phyloP scores from a whole-genome alignment of 108 stramenopile species.

The Cyclotella baltica region DNA sequence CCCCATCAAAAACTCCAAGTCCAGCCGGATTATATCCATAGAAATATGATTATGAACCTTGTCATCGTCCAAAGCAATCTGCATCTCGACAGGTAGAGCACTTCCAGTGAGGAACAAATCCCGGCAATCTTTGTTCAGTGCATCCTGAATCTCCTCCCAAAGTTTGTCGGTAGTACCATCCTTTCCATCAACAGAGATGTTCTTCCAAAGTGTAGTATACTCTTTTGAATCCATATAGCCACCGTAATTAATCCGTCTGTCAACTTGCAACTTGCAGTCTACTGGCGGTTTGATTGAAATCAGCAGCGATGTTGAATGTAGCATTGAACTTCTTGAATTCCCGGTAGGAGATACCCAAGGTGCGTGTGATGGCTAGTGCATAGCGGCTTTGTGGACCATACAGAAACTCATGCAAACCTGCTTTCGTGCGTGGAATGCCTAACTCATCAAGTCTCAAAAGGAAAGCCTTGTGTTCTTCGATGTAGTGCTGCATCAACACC shows the following conservation, averaged over 20 bases:
- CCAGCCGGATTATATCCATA: background rate
- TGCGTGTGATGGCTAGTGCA: background rate
- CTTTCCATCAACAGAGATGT: slow-evolving; percentile 19
- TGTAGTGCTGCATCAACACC: background rate
- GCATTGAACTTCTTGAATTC: slow-evolving; percentile 16
- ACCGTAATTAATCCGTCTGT: slow-evolving; percentile 17
- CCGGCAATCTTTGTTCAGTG: slow-evolving; percentile 15
- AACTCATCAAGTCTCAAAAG: background rate
- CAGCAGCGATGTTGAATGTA: slow-evolving; percentile 27
- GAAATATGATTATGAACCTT: slow-evolving; percentile 24
- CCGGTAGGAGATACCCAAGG: background rate
- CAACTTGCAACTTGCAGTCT: slow-evolving; percentile 21
- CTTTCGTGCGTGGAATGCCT: background rate
- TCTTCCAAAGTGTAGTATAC: slow-evolving; percentile 13
- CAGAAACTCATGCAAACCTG: slow-evolving; percentile 8
- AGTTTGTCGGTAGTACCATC: slow-evolving; percentile 2
- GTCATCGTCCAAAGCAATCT: slow-evolving; percentile 28
- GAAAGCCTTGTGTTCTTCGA: background rate
- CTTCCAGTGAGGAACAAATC: slow-evolving; percentile 20
- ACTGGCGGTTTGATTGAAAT: slow-evolving; percentile 1
- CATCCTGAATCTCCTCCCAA: slow-evolving; percentile 18
- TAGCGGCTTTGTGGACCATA: slow-evolving; percentile 25
- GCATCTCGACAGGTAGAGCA: background rate
- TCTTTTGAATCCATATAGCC: slow-evolving; percentile 10
- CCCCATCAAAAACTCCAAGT: slow-evolving; percentile 6